Conservation (phyloP, 2,329 filamentous ascomycete species). For the Trichoderma harzianum region DNA sequence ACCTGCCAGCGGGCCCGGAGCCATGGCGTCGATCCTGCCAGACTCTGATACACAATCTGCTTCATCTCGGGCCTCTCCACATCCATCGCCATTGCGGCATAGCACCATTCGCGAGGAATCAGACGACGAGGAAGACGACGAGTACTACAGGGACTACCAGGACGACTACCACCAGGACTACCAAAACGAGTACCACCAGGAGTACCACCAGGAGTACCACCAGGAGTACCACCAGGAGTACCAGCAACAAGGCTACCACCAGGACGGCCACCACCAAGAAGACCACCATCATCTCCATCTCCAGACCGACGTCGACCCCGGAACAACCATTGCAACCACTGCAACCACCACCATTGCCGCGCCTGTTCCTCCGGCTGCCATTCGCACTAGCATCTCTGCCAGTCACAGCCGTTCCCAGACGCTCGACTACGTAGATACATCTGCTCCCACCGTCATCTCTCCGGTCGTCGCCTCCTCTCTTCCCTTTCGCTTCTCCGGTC, state of each 20-base stretch:
- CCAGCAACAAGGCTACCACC: background rate
- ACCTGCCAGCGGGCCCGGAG: constrained; percentile 16
- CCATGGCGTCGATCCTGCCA: constrained; percentile 21
- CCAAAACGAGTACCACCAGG: background rate
- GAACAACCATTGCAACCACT: background rate
- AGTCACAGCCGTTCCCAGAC: constrained; percentile 28
- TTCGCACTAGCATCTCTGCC: constrained; percentile 2
- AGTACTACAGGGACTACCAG: constrained; percentile 8
- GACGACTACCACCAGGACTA: background rate
- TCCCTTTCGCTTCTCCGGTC: constrained; percentile 26
- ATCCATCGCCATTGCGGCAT: constrained; percentile 14
- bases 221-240: background rate
- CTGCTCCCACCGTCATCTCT: constrained; percentile 21
- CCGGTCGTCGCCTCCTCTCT: constrained; percentile 16
- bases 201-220: background rate
- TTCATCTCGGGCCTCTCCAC: constrained; percentile 33
- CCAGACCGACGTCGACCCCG: background rate
- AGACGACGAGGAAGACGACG: background rate
- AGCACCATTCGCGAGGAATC: background rate
- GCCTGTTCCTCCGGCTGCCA: constrained; percentile 9
- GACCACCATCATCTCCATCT: background rate
- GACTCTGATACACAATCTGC: constrained; percentile 39
- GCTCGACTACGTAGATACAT: constrained; percentile 20
- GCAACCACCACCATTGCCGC: constrained; percentile 10
- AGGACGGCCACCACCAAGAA: background rate